Evolutionary conservation across 2,329 filamentous ascomycete genomes (phyloP), one percentile per base, ranked within the genome.

Genomic region (Tothia fuscella): DNA sequence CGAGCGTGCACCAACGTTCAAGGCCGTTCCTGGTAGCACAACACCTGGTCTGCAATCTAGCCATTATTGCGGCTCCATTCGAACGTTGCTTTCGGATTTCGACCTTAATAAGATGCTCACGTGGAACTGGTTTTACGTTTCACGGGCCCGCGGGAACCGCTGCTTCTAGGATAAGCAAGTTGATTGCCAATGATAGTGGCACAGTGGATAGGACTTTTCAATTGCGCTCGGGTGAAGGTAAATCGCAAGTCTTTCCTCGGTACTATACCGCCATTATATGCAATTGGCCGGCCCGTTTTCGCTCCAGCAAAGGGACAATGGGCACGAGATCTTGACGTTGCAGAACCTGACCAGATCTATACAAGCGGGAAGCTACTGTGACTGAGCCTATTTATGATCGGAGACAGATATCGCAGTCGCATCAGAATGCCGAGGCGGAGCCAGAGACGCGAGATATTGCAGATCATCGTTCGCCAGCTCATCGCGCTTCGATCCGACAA

Each of bases 401-500:
- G n/a, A n/a, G n/a, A n/a, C 12, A 37, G 22, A 28, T 25, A 20
- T 37, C 24, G 31, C 31, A 33, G 10, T 33, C 33, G 33, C 10
- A 25, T 37, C 35, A 9, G 12, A 21, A 25, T 41, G 39, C 39
- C 39, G 39, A 41, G 39, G 39, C 26, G 16, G 29, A 35, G 29
- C 24, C 13, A 32, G 26, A 41, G 29, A 21, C 35, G 29, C 39
- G 6, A 24, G 41, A 31, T 38, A 33, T 38, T 26, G 43, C 35
- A 47, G 45, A 46, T 46, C 43, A 42, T 33, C 43, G 45, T 44
- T 47, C 43, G 45, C 45, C 45, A 42, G 31, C 38, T 20, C 45
- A 46, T 42, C 43, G 20, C 28, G 32, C 38, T 41, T 29, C 25
- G 40, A 44, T 38, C 42, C 36, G 26, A 21, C 26, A 16, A 44